Conservation (phyloP, 495 filamentous ascomycete species). For the Clohesyomyces aquaticus region DNA sequence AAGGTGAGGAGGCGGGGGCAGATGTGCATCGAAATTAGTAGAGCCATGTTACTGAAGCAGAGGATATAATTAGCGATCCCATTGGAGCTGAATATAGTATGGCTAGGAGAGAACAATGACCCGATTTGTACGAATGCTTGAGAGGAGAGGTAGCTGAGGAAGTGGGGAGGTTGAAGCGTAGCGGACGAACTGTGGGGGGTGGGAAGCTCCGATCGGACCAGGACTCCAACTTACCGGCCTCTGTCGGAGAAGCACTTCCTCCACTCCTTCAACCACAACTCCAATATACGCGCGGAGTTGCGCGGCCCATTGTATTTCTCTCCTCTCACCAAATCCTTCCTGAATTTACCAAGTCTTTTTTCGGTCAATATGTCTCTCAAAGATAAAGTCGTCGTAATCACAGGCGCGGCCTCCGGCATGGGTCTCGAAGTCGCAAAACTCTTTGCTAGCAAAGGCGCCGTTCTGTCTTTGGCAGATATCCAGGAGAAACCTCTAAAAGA, state of each 20-base stretch:
- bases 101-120: too few species aligned
- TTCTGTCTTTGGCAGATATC: constrained; percentile 36
- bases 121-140: too few species aligned
- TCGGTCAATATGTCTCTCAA: constrained; percentile 22
- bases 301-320: background rate
- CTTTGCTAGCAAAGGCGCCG: constrained; percentile 34
- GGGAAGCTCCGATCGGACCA: background rate
- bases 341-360: background rate
- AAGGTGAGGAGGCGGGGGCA: background rate
- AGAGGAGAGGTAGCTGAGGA: too few species aligned
- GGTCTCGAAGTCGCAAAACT: constrained; percentile 32
- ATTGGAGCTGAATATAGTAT: background rate
- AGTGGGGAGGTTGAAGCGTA: background rate
- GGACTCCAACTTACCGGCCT: background rate
- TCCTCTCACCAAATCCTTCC: background rate
- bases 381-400: constrained; percentile 36
- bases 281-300: constrained; percentile 21
- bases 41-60: background rate
- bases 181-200: background rate
- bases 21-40: background rate
- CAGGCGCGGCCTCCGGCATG: constrained; percentile 34
- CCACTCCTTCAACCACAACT: background rate
- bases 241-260: constrained; percentile 21
- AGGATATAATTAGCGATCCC: background rate
- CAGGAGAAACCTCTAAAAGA: constrained; percentile 27